Percentiles rank a stretch among this genome's conserved stretches.
Conservation (phyloP, 148 eudicot species). For the Beta vulgaris region DNA sequence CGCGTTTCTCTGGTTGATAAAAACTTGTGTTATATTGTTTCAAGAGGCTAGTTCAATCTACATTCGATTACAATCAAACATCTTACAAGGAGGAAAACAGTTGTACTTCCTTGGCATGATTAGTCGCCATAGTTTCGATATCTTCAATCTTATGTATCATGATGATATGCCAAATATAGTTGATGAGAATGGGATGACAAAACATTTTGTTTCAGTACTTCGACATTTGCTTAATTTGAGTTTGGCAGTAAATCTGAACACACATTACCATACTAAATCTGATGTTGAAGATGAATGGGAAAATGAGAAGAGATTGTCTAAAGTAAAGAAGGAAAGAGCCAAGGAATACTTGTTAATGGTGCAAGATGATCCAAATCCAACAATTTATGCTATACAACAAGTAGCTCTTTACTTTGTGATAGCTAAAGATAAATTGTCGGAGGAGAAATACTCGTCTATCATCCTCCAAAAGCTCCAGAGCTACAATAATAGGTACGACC, state of each 20-base stretch:
- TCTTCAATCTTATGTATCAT: neutral
- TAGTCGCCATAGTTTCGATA: neutral
- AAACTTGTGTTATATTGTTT: constrained; percentile 6
- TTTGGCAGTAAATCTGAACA: neutral
- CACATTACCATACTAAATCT: neutral
- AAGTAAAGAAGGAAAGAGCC: neutral
- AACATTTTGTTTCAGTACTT: neutral
- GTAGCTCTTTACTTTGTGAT: no score
- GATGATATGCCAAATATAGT: neutral
- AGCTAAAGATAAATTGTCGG: no score
- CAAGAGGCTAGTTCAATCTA: constrained; percentile 15
- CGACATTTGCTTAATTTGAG: neutral
- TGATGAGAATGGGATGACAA: neutral
- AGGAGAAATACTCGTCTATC: no score
- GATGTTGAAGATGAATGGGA: neutral
- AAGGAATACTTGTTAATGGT: neutral
- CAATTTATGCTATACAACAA: neutral
- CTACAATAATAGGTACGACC: no score
- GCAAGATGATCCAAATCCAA: neutral
- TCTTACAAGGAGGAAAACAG: constrained; percentile 17
- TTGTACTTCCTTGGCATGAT: constrained; percentile 20
- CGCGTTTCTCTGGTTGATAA: constrained; percentile 7
- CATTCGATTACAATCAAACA: neutral
- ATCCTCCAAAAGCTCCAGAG: no score
- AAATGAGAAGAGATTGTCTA: neutral